Base-by-base conservation (phyloP, 305 asterid species). In the Solanum chacoense region DNA sequence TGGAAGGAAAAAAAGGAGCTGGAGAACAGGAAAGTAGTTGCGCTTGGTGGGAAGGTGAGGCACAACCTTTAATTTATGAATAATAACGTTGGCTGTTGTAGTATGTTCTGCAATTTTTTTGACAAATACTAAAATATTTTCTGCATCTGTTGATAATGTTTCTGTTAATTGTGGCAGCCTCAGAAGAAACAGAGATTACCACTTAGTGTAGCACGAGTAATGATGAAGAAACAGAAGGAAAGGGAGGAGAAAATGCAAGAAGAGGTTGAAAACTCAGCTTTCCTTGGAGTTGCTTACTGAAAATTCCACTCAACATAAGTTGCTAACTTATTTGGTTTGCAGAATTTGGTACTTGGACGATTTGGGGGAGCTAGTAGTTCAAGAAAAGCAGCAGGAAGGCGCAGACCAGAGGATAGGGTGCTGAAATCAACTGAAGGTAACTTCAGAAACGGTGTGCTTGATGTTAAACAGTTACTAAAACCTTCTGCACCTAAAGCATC, bases 41-140 rank as follows among this genome's bases (percentile, higher is more conserved):
- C 98, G 63, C 98, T 96, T 85, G 98, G 99, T 89, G 98, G 98
- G 88, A 96, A 96, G 99, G 98, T 96, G 78, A 88, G 73, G 6
- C 31, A 20, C 40, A 11, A 28, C 7, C 38, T 5, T 71, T 26
- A 26, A 69, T 69, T 26, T 75, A 35, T 14, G 73, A 36, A 13
- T 34, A 14, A 40, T 4, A 31, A 11, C 78, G 2, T 14, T 35
- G 37, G 29, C 37, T 85, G 24, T 28, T 14, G 36, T 26, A 81
- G 18, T 31, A 50, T 50, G 22, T 22, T 84, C 74, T 55, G 42
- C 73, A 50, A 6, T 31, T 6, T 83, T 77, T 29, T 59, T 13
- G 31, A 42, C 6, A 59, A 65, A 26, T 65, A 29, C 63, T 28
- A 8, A 42, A 36, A 36, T 84, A 11, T 24, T 6, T 34, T 16